Evolutionary conservation across 2,329 filamentous ascomycete species (phyloP).

Genomic region (Trichoderma atroviride): DNA sequence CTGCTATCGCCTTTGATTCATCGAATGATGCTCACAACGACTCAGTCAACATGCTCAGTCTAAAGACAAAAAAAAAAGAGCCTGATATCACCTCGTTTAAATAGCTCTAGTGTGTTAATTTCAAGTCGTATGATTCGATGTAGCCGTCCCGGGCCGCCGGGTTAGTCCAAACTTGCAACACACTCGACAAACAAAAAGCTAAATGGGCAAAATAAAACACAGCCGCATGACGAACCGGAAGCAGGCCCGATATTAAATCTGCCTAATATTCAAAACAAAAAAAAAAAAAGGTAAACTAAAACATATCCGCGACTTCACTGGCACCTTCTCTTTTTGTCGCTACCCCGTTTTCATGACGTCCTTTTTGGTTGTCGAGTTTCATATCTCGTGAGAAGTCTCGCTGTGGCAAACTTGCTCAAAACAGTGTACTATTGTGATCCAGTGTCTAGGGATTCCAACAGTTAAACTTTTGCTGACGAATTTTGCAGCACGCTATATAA

Average conservation of each 20-base stretch:
- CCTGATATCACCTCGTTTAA: neutral
- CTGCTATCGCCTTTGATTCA: neutral
- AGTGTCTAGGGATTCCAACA: neutral
- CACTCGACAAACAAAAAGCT: neutral
- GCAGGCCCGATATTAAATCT: neutral
- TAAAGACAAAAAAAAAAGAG: neutral
- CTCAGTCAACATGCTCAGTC: neutral
- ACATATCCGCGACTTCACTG: neutral
- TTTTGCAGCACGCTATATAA: neutral
- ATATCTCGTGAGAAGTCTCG: neutral
- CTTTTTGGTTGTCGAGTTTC: neutral
- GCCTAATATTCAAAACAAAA: neutral
- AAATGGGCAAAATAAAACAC: neutral
- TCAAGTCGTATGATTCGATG: neutral
- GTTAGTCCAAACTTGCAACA: neutral
- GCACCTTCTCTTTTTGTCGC: neutral
- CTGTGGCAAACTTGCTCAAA: neutral
- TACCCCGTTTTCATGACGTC: neutral
- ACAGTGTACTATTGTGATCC: neutral
- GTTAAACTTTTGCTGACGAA: neutral
- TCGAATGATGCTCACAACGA: neutral
- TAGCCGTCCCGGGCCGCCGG: neutral
- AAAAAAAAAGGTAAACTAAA: neutral
- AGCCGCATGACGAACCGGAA: neutral
- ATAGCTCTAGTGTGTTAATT: neutral